Evolutionary conservation across 2,329 filamentous ascomycete species (phyloP), one percentile per base, ranked within the genome.

Genomic region (Elsinoe fawcettii): DNA sequence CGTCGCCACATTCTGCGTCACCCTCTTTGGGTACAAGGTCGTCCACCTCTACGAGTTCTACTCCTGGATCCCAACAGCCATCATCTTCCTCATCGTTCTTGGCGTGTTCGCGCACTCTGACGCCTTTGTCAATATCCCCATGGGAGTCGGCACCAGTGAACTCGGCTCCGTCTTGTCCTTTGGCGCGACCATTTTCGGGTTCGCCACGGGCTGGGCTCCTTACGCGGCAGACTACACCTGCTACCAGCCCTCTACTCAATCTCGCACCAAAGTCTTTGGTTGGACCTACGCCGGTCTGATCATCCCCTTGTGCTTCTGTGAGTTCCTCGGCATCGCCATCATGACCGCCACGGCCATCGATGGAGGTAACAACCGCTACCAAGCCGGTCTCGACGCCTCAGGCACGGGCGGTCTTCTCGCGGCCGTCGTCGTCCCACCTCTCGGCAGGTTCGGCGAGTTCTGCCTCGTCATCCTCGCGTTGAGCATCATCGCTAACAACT

Each of bases 141-240:
- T 85, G 75, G 71, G 71, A 7, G 70, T 73, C 1, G 86, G 86
- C 5, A 77, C 66, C 1, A 72, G 76, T 1, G 85, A 89, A 66
- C 71, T 85, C 57, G 80, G 85, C 58, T 67, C 75, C 57, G 70
- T 85, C 39, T 75, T 93, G 46, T 84, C 82, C 58, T 87, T 87
- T 65, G 79, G 83, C 44, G 78, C 84, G 11, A 79, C 84, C 16
- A 75, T 90, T 32, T 85, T 82, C 68, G 81, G 85, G 37, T 85
- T 87, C 66, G 78, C 84, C 16, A 84, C 86, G 1, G 81, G 88
- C 57, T 93, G 88, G 87, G 83, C 85, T 1, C 80, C 80, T 5
- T 87, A 85, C 59, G 86, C 87, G 0, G 84, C 86, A 7, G 88
- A 92, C 66, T 92, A 90, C 69, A 89, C 86, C 20, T 86, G 89